These are phyloP conservation scores for Laetiporus sulphureus DNA, from an alignment of 1,284 basidiomycete genomes.

Conservation along the genomic window DNA sequence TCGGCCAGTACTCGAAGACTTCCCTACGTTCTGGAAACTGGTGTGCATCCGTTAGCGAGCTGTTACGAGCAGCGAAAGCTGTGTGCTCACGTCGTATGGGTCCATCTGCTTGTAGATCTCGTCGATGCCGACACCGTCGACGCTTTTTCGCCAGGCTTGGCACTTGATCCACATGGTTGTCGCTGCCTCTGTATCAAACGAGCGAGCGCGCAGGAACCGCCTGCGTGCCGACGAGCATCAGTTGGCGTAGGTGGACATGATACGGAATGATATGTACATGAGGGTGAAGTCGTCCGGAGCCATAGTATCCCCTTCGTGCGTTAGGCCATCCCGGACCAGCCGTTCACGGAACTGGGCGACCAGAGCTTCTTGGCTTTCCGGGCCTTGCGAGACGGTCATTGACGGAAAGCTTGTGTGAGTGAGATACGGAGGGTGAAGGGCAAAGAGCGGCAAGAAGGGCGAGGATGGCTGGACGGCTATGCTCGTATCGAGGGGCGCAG, in stretches of 20 bases:
- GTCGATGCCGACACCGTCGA: constrained; percentile 51
- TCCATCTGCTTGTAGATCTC: constrained; percentile 47
- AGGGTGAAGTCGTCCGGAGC: constrained; percentile 60
- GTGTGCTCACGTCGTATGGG: constrained; percentile 48
- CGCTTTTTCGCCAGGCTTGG: constrained; percentile 52
- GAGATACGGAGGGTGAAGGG: too few relatives aligned
- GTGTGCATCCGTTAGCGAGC: constrained; percentile 1
- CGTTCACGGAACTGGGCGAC: constrained; percentile 38
- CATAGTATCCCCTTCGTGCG: constrained; percentile 54
- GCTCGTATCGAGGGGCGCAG: too few relatives aligned
- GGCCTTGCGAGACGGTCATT: too few relatives aligned
- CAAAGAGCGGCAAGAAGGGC: too few relatives aligned
- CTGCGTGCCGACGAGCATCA: constrained; percentile 29
- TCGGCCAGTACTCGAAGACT: constrained; percentile 67
- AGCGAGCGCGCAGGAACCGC: constrained; percentile 62
- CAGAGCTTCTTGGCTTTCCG: constrained; percentile 12
- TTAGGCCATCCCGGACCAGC: constrained; percentile 41
- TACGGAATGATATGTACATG: constrained; percentile 26
- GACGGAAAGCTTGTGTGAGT: too few relatives aligned
- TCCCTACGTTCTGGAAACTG: constrained; percentile 65
- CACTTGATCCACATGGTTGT: constrained; percentile 55
- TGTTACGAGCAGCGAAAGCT: background rate
- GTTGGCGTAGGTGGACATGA: background rate
- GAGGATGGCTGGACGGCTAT: too few relatives aligned
- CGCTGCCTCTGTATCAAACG: constrained; percentile 45